These are phyloP conservation scores for Eutypella sp. DNA, from an alignment of 2,329 filamentous ascomycete genomes.

Conservation along the genomic window DNA sequence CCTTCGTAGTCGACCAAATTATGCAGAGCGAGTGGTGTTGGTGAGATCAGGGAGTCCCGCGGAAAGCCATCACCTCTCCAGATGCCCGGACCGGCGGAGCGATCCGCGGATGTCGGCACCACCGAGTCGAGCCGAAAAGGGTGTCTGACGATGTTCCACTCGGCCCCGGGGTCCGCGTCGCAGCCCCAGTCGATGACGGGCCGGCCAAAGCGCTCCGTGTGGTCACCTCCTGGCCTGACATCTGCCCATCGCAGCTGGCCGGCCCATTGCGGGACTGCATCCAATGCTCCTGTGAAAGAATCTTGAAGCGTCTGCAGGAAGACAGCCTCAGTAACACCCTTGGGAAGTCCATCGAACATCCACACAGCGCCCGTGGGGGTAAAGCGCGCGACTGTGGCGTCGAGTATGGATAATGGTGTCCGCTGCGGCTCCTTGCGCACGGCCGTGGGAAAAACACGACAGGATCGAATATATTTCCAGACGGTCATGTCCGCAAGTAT, in stretches of 20 bases:
- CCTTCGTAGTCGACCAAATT: conserved; percentile 22
- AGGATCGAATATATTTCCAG: no score
- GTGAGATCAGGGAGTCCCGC: conserved; percentile 28
- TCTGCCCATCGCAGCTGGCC: conserved; percentile 35
- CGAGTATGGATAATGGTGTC: conserved; percentile 34
- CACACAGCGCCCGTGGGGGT: conserved; percentile 36
- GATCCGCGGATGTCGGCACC: conserved; percentile 21
- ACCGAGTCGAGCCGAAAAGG: conserved; percentile 22
- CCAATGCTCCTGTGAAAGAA: conserved; percentile 29
- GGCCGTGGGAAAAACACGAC: conserved; percentile 14
- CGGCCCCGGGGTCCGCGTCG: conserved; percentile 35
- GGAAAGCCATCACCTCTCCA: conserved; percentile 31
- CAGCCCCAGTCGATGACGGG: conserved; percentile 32
- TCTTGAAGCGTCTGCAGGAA: conserved; percentile 14
- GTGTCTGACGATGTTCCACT: conserved; percentile 29
- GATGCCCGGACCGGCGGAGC: conserved; percentile 18
- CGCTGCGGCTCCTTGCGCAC: conserved; percentile 3
- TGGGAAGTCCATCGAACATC: conserved; percentile 32
- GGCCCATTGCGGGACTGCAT: conserved; percentile 36
- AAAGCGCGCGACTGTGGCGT: conserved; percentile 38
- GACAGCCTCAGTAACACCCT: conserved; percentile 7
- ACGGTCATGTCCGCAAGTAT: no score
- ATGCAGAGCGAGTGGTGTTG: conserved; percentile 29
- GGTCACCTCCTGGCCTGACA: conserved; percentile 11
- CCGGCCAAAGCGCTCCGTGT: conserved; percentile 17